phyloP scores from a whole-genome alignment of 352 stramenopile species.

The Lagenidium giganteum region DNA sequence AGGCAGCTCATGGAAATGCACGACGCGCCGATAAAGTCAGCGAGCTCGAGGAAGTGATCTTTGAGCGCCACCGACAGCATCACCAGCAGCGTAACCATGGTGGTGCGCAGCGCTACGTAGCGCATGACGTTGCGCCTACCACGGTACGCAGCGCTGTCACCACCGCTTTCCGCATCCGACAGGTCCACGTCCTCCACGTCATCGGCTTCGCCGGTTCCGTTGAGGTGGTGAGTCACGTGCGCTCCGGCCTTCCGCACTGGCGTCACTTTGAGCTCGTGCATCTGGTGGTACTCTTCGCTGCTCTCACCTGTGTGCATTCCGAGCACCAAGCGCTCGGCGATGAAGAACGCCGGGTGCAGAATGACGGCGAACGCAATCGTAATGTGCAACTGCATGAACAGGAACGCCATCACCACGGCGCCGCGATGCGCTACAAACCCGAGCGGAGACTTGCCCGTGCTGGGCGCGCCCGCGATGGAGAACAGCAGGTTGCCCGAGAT shows the following conservation, averaged over 20 bases:
- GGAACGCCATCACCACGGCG: slow-evolving; percentile 23
- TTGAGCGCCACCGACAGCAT: slow-evolving; percentile 14
- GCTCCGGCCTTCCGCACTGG: too few species aligned
- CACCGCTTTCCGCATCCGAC: not conserved
- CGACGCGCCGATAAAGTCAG: slow-evolving; percentile 25
- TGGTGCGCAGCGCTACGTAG: slow-evolving; percentile 11
- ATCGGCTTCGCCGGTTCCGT: too few species aligned
- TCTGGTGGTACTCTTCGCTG: not conserved
- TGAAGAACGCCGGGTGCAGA: slow-evolving; percentile 25
- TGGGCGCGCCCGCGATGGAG: slow-evolving; percentile 11
- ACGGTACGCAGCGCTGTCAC: slow-evolving; percentile 4
- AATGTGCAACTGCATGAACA: slow-evolving; percentile 44
- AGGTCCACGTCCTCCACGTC: not conserved
- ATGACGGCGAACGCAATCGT: slow-evolving; percentile 31
- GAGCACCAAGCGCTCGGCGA: slow-evolving; percentile 21
- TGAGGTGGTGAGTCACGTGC: too few species aligned
- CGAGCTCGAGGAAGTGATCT: slow-evolving; percentile 22
- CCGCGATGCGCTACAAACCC: slow-evolving; percentile 18
- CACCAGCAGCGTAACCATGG: slow-evolving; percentile 16
- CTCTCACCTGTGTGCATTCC: slow-evolving; percentile 15
- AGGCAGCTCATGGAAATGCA: slow-evolving; percentile 20
- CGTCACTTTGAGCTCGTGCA: too few species aligned
- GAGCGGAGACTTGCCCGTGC: slow-evolving; percentile 5
- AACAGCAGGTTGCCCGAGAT: slow-evolving; percentile 37
- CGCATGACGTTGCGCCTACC: not conserved